Evolutionary conservation across 805 yeast genomes (phyloP), one percentile per base, ranked within the genome.

Genomic region (Barnettozyma salicaria): DNA sequence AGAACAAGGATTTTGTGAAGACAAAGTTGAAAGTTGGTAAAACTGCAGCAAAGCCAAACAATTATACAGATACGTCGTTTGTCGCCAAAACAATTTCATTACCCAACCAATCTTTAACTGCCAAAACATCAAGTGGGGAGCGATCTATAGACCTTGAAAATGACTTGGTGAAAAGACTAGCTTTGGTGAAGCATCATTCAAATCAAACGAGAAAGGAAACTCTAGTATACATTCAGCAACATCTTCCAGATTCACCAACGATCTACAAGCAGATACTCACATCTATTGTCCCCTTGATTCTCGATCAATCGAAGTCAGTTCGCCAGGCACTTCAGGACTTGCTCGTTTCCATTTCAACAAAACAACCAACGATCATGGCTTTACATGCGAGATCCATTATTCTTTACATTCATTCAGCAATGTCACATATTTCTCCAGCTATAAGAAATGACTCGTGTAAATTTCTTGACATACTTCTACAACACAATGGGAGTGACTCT

Each of bases 21-120:
- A 68, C 77, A 41, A 90, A 86, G 65, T 72, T 92, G 36, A 81
- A 73, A 52, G 97, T 92, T 23, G 98, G 98, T 39, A 92, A 92
- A 59, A 66, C 81, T 3, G 74, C 76, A 14, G 76, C 78, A 6
- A 76, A 75, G 44, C 77, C 88, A 6, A 74, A 77, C 14, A 86
- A 87, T 55, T 75, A 71, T 40, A 92, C 98, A 5, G 90, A 83
- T 48, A 86, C 95, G 0, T 80, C 94, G 1, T 90, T 90, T 61
- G 74, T 72, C 30, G 78, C 95, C 9, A 83, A 78, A 51, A 56
- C 61, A 4, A 66, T 70, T 23, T 59, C 64, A 13, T 41, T 68
- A 16, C 67, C 65, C 28, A 53, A 60, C 27, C 72, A 67, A 42
- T 52, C 67, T 11, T 41, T 63, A 2, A 37, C 47, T 1, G 40